Percentiles rank a stretch among this genome's conserved stretches.
phyloP scores from a whole-genome alignment of 148 eudicot species.

The Dysphania ambrosioides region DNA sequence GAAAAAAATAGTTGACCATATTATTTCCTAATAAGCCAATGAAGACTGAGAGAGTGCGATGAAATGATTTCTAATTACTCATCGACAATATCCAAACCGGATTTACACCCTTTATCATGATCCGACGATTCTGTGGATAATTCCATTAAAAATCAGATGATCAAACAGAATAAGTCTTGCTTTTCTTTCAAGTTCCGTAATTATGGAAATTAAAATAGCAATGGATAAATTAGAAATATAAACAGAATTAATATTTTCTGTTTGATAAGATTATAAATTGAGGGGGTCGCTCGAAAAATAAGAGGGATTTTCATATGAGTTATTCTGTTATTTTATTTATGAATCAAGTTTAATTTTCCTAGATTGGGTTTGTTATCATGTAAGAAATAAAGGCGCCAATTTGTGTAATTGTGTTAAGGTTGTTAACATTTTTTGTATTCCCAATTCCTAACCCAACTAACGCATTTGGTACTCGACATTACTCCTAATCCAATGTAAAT shows the following conservation, averaged over 20 bases:
- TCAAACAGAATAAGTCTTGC: not conserved
- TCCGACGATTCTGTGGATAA: too few relatives aligned
- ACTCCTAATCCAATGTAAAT: too few relatives aligned
- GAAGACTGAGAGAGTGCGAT: not conserved
- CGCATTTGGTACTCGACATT: too few relatives aligned
- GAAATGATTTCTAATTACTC: not conserved
- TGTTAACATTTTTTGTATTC: constrained; percentile 2
- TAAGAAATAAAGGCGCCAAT: constrained; percentile 15
- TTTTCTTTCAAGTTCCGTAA: constrained; percentile 5
- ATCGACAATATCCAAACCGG: not conserved
- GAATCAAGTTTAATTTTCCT: not conserved
- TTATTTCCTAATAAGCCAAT: constrained; percentile 16
- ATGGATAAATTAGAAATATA: not conserved
- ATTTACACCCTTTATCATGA: not conserved
- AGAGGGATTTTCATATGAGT: not conserved
- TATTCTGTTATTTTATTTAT: not conserved
- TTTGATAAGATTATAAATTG: not conserved
- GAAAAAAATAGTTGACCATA: constrained; percentile 17
- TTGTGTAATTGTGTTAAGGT: constrained; percentile 29
- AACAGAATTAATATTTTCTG: not conserved
- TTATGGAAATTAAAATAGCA: not conserved
- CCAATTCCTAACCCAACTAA: too few relatives aligned
- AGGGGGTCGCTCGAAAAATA: not conserved
- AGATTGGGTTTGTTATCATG: constrained; percentile 9
- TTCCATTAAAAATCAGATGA: not conserved